Evolutionary conservation across 2,329 filamentous ascomycete species (phyloP).

Genomic region (Aspergillus sp.): DNA sequence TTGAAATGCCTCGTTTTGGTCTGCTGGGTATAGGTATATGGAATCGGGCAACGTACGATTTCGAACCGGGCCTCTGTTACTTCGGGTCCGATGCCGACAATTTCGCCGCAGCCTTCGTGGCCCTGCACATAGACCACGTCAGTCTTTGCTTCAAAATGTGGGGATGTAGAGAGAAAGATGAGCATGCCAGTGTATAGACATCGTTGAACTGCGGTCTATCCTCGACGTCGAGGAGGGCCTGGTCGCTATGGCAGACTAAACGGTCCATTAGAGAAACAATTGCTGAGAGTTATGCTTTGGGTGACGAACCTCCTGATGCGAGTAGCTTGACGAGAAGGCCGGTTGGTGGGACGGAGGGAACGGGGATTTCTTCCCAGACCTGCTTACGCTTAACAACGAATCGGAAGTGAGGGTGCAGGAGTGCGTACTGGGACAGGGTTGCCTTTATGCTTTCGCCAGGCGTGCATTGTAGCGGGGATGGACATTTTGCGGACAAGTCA

Average conservation of each 20-base stretch:
- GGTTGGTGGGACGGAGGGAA: slow-evolving; percentile 6
- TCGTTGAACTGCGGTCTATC: slow-evolving; percentile 20
- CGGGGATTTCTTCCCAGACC: slow-evolving; percentile 20
- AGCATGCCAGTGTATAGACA: slow-evolving; percentile 13
- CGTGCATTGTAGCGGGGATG: slow-evolving; percentile 14
- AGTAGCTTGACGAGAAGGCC: slow-evolving; percentile 18
- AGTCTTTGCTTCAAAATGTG: too few relatives aligned
- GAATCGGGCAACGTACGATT: slow-evolving; percentile 4
- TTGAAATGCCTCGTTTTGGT: too few relatives aligned
- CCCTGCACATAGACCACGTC: slow-evolving; percentile 2
- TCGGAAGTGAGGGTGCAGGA: too few relatives aligned
- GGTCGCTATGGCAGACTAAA: slow-evolving; percentile 20
- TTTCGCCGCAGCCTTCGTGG: slow-evolving; percentile 23
- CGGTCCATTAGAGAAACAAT: background rate
- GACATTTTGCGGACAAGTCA: background rate
- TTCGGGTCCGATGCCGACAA: slow-evolving; percentile 12
- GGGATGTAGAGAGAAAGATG: background rate
- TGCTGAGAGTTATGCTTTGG: background rate
- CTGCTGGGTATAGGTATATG: background rate
- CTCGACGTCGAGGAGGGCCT: slow-evolving; percentile 18
- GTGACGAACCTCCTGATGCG: slow-evolving; percentile 14
- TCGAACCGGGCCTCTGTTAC: slow-evolving; percentile 10
- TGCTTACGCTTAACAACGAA: background rate
- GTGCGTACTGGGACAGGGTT: slow-evolving; percentile 11
- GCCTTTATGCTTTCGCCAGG: slow-evolving; percentile 22